phyloP scores from a whole-genome alignment of 768 basidiomycete genomes.

The Pleurotus sapidus region DNA sequence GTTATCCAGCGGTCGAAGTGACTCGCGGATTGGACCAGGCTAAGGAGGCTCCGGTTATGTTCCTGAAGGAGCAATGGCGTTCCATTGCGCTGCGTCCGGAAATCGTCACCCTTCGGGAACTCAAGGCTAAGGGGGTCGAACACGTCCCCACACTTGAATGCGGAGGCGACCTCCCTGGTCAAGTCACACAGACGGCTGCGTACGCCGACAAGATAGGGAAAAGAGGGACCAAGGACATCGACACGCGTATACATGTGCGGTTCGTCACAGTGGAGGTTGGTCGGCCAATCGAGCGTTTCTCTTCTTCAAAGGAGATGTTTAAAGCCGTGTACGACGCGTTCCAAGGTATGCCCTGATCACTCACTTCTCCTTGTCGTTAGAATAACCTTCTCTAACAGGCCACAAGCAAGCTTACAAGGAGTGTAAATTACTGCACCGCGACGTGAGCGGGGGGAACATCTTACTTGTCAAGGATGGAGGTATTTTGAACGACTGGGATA shows the following conservation, averaged over 20 bases:
- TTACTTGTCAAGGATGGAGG: neutral
- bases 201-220: slow-evolving; percentile 8
- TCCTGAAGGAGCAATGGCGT: slow-evolving; percentile 10
- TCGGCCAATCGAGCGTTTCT: neutral
- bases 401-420: slow-evolving; percentile 6
- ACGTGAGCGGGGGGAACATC: slow-evolving; percentile 9
- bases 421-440: slow-evolving; percentile 9
- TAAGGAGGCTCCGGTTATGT: neutral
- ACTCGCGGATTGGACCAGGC: neutral
- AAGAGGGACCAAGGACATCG: neutral
- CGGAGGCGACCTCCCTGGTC: slow-evolving; percentile 18
- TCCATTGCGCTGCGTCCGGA: slow-evolving; percentile 1
- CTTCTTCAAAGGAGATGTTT: neutral
- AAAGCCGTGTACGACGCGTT: slow-evolving; percentile 15
- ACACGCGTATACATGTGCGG: neutral
- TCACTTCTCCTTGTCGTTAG: too few species aligned
- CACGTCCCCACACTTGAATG: slow-evolving; percentile 19
- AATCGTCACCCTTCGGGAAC: neutral
- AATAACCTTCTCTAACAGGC: neutral
- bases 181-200: slow-evolving; percentile 8
- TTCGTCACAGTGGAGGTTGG: neutral
- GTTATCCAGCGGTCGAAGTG: neutral
- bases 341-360: neutral
- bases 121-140: slow-evolving; percentile 11
- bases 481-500: slow-evolving; percentile 11